phyloP scores from a whole-genome alignment of 2,329 filamentous ascomycete species.

The Curvularia hawaiiensis region DNA sequence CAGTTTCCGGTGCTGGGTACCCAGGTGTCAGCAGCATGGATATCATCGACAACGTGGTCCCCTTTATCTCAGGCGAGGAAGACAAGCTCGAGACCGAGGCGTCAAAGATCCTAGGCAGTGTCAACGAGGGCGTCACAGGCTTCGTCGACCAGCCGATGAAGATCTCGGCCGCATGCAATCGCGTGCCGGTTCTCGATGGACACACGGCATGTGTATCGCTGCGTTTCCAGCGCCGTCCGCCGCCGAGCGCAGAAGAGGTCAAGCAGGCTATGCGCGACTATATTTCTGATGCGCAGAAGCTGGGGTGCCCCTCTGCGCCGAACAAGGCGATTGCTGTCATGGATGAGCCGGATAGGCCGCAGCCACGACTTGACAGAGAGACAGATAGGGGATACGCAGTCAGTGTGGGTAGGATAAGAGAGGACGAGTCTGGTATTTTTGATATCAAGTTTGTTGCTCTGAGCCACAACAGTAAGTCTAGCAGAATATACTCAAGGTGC shows the following conservation, averaged over 20 bases:
- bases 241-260: slow-evolving; percentile 76
- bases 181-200: slow-evolving; percentile 92
- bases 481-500: slow-evolving; percentile 29
- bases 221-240: slow-evolving; percentile 75
- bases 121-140: slow-evolving; percentile 73
- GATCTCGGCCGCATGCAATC: slow-evolving; percentile 87
- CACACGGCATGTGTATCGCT: slow-evolving; percentile 95
- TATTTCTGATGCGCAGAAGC: slow-evolving; percentile 76
- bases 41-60: slow-evolving; percentile 93
- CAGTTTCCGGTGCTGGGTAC: slow-evolving; percentile 90
- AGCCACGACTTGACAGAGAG: slow-evolving; percentile 88
- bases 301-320: slow-evolving; percentile 89
- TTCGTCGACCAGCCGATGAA: slow-evolving; percentile 79
- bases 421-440: slow-evolving; percentile 87
- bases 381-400: slow-evolving; percentile 86
- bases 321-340: slow-evolving; percentile 82
- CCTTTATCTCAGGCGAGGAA: slow-evolving; percentile 91
- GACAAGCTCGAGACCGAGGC: slow-evolving; percentile 96
- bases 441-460: slow-evolving; percentile 94
- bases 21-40: slow-evolving; percentile 92
- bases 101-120: slow-evolving; percentile 84
- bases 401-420: slow-evolving; percentile 83
- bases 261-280: slow-evolving; percentile 81
- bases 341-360: slow-evolving; percentile 87
- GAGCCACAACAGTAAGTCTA: slow-evolving; percentile 74